phyloP scores from a whole-genome alignment of 495 filamentous ascomycete species.

The Aspergillus indologenus region DNA sequence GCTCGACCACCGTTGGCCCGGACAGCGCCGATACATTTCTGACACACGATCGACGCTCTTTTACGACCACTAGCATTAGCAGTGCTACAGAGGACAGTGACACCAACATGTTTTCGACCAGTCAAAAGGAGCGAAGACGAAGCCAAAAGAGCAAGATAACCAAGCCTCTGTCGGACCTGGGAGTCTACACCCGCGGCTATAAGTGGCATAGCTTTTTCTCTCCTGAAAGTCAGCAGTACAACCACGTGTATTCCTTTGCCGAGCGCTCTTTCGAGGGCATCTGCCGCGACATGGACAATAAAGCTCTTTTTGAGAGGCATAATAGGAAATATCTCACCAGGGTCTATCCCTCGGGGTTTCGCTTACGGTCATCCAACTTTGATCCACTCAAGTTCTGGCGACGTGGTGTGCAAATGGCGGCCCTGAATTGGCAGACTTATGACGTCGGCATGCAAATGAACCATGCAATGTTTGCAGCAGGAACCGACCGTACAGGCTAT shows the following conservation, averaged over 20 bases:
- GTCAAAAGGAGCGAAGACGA: slow-evolving; percentile 51
- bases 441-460: slow-evolving; percentile 93
- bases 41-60: slow-evolving; percentile 46
- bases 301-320: slow-evolving; percentile 74
- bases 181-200: slow-evolving; percentile 83
- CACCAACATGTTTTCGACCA: slow-evolving; percentile 32
- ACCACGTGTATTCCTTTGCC: slow-evolving; percentile 91
- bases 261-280: slow-evolving; percentile 80
- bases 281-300: slow-evolving; percentile 66
- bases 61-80: slow-evolving; percentile 54
- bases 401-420: slow-evolving; percentile 92
- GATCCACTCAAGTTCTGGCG: slow-evolving; percentile 91
- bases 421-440: slow-evolving; percentile 97
- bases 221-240: slow-evolving; percentile 74
- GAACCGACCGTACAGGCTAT: slow-evolving; percentile 82
- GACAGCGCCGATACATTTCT: slow-evolving; percentile 43
- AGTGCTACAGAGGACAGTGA: slow-evolving; percentile 67
- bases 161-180: slow-evolving; percentile 76
- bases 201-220: slow-evolving; percentile 75
- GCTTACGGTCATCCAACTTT: slow-evolving; percentile 84
- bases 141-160: slow-evolving; percentile 81
- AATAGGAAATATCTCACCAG: slow-evolving; percentile 91
- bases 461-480: slow-evolving; percentile 96
- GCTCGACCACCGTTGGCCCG: slow-evolving; percentile 52
- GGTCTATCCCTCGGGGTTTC: slow-evolving; percentile 80